Conservation (phyloP, 2,329 filamentous ascomycete genomes). For the Elsinoe arachidis region DNA sequence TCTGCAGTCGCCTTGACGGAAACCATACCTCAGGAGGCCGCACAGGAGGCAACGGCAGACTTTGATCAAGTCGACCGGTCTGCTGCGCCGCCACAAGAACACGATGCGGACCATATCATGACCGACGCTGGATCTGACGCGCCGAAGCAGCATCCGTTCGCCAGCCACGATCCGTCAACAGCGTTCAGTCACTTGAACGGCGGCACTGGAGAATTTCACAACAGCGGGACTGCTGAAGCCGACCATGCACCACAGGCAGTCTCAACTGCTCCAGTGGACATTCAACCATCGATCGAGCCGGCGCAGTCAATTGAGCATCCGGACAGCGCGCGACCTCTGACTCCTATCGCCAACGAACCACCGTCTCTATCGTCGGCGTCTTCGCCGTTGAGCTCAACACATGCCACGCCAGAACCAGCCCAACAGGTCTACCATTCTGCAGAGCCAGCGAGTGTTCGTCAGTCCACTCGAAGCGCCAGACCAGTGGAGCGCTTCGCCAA, state of each 20-base stretch:
- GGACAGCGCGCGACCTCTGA: not conserved
- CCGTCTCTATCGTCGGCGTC: slow-evolving; percentile 13
- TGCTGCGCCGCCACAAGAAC: not conserved
- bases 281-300: not conserved
- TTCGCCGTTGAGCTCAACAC: slow-evolving; percentile 10
- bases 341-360: slow-evolving; percentile 11
- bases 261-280: not conserved
- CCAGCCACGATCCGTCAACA: not conserved
- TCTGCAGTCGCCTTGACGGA: slow-evolving; percentile 3
- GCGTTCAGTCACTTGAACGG: not conserved
- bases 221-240: not conserved
- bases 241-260: not conserved
- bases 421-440: not conserved
- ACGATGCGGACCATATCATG: not conserved
- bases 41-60: not conserved
- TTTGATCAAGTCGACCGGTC: not conserved
- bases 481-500: slow-evolving; percentile 17
- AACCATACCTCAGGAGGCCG: too few species aligned
- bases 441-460: slow-evolving; percentile 10
- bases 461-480: slow-evolving; percentile 16
- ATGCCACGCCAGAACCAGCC: slow-evolving; percentile 9
- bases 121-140: not conserved
- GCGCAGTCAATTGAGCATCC: not conserved
- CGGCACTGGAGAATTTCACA: too few species aligned
- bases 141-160: not conserved